Percentiles rank a stretch among this genome's conserved stretches.
Conservation (phyloP, 352 stramenopile species). For the Pythium aristosporum region DNA sequence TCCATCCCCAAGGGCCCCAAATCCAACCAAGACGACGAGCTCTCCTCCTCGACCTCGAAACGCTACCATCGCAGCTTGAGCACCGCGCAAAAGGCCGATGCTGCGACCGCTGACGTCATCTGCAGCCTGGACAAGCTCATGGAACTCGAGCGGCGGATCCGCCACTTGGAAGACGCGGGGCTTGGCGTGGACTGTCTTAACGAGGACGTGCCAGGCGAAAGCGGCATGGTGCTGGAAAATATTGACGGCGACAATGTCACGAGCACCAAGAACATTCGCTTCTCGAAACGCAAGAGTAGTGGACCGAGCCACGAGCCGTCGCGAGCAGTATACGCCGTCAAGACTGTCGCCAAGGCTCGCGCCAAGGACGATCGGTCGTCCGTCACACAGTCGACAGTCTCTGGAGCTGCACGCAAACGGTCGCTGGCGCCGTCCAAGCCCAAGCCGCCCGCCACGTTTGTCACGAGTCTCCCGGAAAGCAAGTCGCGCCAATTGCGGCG, state of each 20-base stretch:
- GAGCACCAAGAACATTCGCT: slow-evolving; percentile 39
- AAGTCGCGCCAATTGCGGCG: slow-evolving; percentile 60
- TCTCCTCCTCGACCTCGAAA: slow-evolving; percentile 1
- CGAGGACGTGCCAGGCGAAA: slow-evolving; percentile 23
- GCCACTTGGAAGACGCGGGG: slow-evolving; percentile 71
- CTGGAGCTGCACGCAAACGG: slow-evolving; percentile 34
- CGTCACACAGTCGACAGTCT: slow-evolving; percentile 12
- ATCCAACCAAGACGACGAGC: slow-evolving; percentile 52
- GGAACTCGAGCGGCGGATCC: slow-evolving; percentile 88
- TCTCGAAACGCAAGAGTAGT: slow-evolving; percentile 50
- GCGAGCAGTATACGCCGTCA: slow-evolving; percentile 59
- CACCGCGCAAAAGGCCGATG: slow-evolving; percentile 22
- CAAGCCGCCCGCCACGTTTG: slow-evolving; percentile 44
- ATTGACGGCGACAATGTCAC: slow-evolving; percentile 26
- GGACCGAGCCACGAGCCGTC: slow-evolving; percentile 42
- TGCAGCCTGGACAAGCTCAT: slow-evolving; percentile 86
- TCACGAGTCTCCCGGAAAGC: slow-evolving; percentile 58
- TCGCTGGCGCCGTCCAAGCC: slow-evolving; percentile 23
- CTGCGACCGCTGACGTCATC: slow-evolving; percentile 44
- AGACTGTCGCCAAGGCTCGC: slow-evolving; percentile 21
- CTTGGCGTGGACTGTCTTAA: slow-evolving; percentile 46
- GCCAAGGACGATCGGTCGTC: slow-evolving; percentile 14
- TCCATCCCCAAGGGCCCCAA: slow-evolving; percentile 29
- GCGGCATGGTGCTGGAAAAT: slow-evolving; percentile 17
- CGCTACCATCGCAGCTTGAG: slow-evolving; percentile 23